phyloP scores from a whole-genome alignment of 2,329 filamentous ascomycete species.

The Phyllosticta paracitricarpa region DNA sequence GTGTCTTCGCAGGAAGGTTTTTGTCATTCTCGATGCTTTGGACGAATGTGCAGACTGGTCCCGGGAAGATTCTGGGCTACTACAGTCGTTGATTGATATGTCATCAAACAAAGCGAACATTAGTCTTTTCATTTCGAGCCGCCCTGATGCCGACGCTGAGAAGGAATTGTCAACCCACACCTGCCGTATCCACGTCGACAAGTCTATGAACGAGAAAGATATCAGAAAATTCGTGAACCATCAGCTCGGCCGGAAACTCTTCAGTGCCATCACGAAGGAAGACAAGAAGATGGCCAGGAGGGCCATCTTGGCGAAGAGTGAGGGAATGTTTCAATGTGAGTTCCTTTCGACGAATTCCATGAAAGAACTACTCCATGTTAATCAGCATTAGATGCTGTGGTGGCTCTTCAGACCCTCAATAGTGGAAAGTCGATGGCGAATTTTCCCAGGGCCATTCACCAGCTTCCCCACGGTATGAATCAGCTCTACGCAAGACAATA shows the following conservation, averaged over 20 bases:
- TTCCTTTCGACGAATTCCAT: not conserved
- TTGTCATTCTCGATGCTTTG: not conserved
- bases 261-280: not conserved
- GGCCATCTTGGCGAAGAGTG: not conserved
- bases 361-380: not conserved
- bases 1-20: not conserved
- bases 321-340: not conserved
- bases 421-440: not conserved
- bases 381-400: not conserved
- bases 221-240: not conserved
- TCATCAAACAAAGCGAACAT: not conserved
- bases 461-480: not conserved
- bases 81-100: not conserved
- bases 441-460: not conserved
- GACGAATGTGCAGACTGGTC: not conserved
- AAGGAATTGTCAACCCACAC: not conserved
- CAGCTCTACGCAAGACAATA: not conserved
- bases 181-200: not conserved
- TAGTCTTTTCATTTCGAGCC: not conserved
- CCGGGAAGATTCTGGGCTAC: not conserved
- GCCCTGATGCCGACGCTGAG: not conserved
- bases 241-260: not conserved
- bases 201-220: not conserved
- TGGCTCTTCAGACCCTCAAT: not conserved
- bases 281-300: not conserved